phyloP scores from a whole-genome alignment of 2,329 filamentous ascomycete species.

The Fonsecaea erecta region DNA sequence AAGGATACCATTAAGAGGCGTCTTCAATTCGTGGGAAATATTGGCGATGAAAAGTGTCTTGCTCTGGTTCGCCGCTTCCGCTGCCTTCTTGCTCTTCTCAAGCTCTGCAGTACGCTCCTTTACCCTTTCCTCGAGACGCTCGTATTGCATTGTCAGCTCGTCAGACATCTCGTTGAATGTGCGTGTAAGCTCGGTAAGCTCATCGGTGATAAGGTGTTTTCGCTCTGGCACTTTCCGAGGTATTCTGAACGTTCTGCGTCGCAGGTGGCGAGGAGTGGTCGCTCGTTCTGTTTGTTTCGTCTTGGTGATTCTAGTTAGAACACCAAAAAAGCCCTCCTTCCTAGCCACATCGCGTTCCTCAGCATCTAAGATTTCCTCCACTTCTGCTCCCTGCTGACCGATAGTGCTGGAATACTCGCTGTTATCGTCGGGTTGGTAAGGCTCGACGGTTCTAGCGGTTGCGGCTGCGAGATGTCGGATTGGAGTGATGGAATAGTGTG shows the following conservation, averaged over 20 bases:
- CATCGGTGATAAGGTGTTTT: conserved; percentile 78
- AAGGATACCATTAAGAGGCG: conserved; percentile 91
- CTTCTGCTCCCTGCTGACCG: conserved; percentile 41
- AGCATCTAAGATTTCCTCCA: conserved; percentile 52
- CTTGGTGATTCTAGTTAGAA: conserved; percentile 27
- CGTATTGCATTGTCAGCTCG: conserved; percentile 84
- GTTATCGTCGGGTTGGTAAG: conserved; percentile 45
- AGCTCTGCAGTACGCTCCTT: conserved; percentile 80
- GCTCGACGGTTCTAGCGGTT: conserved; percentile 73
- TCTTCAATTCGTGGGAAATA: conserved; percentile 85
- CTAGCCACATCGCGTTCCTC: conserved; percentile 47
- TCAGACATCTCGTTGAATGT: conserved; percentile 96
- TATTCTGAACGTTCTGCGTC: conserved; percentile 69
- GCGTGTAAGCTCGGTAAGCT: conserved; percentile 77
- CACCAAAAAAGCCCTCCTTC: conserved; percentile 39
- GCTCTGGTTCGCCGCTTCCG: conserved; percentile 93
- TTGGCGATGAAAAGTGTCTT: conserved; percentile 98
- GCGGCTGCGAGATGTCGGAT: conserved; percentile 77
- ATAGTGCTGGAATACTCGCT: conserved; percentile 48
- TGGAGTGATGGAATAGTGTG: conserved; percentile 79
- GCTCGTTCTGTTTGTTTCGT: conserved; percentile 21
- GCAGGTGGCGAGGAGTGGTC: conserved; percentile 32
- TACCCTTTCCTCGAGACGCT: conserved; percentile 81
- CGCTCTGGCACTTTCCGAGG: conserved; percentile 78
- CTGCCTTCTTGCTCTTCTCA: conserved; percentile 86